Conservation (phyloP, 306 rosid species). For the Psophocarpus tetragonolobus region DNA sequence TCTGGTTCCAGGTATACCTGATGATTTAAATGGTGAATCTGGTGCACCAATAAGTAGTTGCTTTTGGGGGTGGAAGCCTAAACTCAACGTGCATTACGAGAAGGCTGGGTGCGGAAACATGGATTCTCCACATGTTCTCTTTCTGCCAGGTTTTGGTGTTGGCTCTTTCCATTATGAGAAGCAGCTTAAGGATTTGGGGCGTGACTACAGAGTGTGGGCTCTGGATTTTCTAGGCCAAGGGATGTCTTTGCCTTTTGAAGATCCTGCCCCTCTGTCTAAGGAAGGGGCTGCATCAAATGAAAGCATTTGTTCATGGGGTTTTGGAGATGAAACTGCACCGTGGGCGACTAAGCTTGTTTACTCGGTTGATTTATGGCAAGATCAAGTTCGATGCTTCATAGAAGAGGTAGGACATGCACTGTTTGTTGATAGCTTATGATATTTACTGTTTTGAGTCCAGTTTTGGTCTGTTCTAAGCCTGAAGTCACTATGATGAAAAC, state of each 20-base stretch:
- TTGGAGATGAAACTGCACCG: slow-evolving; percentile 82
- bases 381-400: slow-evolving; percentile 85
- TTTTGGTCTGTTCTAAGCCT: slow-evolving; percentile 4
- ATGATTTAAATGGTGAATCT: slow-evolving; percentile 59
- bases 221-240: slow-evolving; percentile 97
- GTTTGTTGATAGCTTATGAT: background rate
- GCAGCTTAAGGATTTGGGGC: slow-evolving; percentile 89
- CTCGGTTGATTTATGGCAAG: slow-evolving; percentile 93
- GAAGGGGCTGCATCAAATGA: slow-evolving; percentile 39
- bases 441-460: background rate
- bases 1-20: slow-evolving; percentile 73
- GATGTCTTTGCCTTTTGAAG: slow-evolving; percentile 85
- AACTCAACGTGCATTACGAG: slow-evolving; percentile 79
- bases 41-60: slow-evolving; percentile 69
- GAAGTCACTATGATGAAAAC: background rate
- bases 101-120: slow-evolving; percentile 70
- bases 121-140: slow-evolving; percentile 69
- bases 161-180: slow-evolving; percentile 96
- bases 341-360: slow-evolving; percentile 95
- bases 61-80: slow-evolving; percentile 93
- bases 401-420: slow-evolving; percentile 62
- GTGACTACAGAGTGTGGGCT: slow-evolving; percentile 82
- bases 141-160: slow-evolving; percentile 97
- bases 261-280: slow-evolving; percentile 68
- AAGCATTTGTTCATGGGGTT: slow-evolving; percentile 71